Base-by-base conservation (phyloP, 352 stramenopile species). In the Pythium grandisporangium region DNA sequence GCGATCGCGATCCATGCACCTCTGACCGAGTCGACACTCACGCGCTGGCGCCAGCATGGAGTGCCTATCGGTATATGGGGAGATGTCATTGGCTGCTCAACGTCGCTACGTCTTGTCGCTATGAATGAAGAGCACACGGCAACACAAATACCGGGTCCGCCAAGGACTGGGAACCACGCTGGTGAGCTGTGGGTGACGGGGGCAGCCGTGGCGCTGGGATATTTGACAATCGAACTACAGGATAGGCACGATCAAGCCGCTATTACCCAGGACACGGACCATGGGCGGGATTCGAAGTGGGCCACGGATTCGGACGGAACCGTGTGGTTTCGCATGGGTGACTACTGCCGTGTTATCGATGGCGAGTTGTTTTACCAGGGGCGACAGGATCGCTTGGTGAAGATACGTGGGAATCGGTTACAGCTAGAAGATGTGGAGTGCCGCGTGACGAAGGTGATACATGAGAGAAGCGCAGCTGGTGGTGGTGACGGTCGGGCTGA, bases 371-470 rank as follows among this genome's bases (percentile, higher is more conserved):
- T 61, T 37, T 66, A 66, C 16, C 59, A 52, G 20, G 69, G 69
- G 6, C 69, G 72, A 13, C 48, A 36, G 2, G 72, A 85, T 43
- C 48, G 57, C 26, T 50, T 61, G 25, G 58, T 85, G 7, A 85
- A 85, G 38, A 63, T 83, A 42, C 53, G 66, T 20, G 72, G 72
- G 23, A 64, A 75, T 14, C 55, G 59, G 17, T 39, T 85, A 19
- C 57, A 74, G 32, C 53, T 85, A 19, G 64, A 77, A 24, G 64
- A 59, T 4, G 58, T 81, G 8, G 72, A 82, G 36, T 48, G 55
- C 38, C 43, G 42, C 20, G 55, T 80, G n/a, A 25, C 42, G 6
- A 24, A 26, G 2, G 47, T 48, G 16, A 32, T 59, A 14, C 27
- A n/a, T n/a, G n/a, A n/a, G 27, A 32, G 27, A 32, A 32, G 27